phyloP scores from a whole-genome alignment of 192 early-diverging fungal genomes.

The Geranomyces michiganensis region DNA sequence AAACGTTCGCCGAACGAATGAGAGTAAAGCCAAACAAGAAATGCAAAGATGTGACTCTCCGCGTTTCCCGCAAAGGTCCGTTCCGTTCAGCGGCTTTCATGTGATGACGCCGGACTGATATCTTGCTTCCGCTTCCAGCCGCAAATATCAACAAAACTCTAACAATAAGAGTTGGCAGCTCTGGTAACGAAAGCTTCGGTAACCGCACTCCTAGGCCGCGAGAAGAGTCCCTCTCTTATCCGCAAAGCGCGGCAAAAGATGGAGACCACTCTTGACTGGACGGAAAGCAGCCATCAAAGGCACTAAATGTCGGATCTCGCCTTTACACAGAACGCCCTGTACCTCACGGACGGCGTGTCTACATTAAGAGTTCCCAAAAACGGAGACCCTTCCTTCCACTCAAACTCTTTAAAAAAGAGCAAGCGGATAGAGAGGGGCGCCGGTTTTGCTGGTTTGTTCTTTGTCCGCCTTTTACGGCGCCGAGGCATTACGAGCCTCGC shows the following conservation, averaged over 20 bases:
- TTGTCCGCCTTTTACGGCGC: conserved; percentile 24
- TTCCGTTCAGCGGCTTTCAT: no score
- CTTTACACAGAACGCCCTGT: conserved; percentile 18
- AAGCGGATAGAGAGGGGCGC: no score
- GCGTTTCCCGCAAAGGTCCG: no score
- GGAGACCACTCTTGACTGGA: background rate
- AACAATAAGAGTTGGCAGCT: background rate
- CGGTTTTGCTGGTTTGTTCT: conserved; percentile 6
- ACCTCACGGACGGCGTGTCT: conserved; percentile 5
- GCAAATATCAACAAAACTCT: no score
- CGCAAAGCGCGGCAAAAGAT: background rate
- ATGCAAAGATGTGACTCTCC: no score
- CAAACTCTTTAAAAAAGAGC: no score
- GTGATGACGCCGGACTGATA: no score
- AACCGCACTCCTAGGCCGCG: background rate
- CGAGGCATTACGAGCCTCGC: conserved; percentile 11
- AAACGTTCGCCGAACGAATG: no score
- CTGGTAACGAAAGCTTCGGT: background rate
- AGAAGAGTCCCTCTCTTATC: background rate
- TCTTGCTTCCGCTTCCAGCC: no score
- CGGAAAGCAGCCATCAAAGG: no score
- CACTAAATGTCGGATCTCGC: conserved; percentile 15
- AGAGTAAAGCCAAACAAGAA: no score
- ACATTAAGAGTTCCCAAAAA: conserved; percentile 6
- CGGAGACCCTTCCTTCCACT: background rate